These are phyloP conservation scores for Hymenoscyphus fructigenus DNA, from an alignment of 2,329 filamentous ascomycete species.

Conservation along the genomic window DNA sequence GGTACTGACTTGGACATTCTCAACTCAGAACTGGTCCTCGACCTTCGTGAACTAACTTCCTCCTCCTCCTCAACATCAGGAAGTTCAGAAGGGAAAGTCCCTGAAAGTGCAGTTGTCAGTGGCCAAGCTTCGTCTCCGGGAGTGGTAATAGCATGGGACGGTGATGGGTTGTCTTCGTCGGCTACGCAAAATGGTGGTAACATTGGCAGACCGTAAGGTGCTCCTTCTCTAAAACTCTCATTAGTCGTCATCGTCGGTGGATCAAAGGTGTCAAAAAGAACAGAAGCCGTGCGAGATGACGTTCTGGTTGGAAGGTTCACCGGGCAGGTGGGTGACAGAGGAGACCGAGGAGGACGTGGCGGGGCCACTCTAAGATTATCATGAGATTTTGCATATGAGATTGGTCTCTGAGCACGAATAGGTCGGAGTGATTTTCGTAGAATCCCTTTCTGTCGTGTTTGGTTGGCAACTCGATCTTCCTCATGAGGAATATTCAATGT, in stretches of 20 bases:
- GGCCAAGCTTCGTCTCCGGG: constrained; percentile 47
- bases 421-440: constrained; percentile 26
- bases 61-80: constrained; percentile 65
- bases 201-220: constrained; percentile 39
- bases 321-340: constrained; percentile 39
- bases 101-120: constrained; percentile 35
- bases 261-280: constrained; percentile 46
- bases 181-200: not conserved
- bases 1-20: constrained; percentile 34
- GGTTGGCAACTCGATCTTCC: constrained; percentile 15
- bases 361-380: constrained; percentile 40
- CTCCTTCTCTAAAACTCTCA: constrained; percentile 48
- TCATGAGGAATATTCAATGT: constrained; percentile 33
- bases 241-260: constrained; percentile 37
- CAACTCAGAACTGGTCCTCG: constrained; percentile 32
- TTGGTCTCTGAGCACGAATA: constrained; percentile 18
- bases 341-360: constrained; percentile 52
- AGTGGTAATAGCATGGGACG: constrained; percentile 44
- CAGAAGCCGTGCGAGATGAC: constrained; percentile 52
- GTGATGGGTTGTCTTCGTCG: constrained; percentile 11
- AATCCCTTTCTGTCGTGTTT: constrained; percentile 16
- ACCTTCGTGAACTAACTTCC: constrained; percentile 33
- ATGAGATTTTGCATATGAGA: constrained; percentile 44
- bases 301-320: constrained; percentile 52
- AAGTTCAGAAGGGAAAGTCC: constrained; percentile 40